phyloP scores from a whole-genome alignment of 345 rosid species.

The Balakata baccata region DNA sequence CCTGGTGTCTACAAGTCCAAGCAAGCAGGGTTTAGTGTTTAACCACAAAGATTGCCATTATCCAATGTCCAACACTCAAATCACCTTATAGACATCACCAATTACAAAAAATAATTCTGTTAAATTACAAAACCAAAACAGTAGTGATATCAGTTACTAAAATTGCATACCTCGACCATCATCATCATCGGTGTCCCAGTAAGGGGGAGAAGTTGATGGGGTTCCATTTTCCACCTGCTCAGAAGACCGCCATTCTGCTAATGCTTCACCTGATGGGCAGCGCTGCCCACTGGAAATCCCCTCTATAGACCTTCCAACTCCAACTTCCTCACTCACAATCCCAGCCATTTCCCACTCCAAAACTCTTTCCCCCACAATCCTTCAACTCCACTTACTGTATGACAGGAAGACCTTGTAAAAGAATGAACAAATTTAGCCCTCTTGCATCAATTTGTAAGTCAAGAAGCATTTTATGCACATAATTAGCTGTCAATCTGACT shows the following conservation, averaged over 20 bases:
- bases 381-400: constrained; percentile 28
- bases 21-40: neutral
- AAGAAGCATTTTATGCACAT: neutral
- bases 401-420: neutral
- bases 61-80: neutral
- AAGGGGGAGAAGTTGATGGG: constrained; percentile 82
- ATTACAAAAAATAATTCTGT: neutral
- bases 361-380: constrained; percentile 35
- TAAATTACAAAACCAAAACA: neutral
- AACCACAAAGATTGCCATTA: neutral
- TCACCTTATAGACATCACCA: neutral
- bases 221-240: constrained; percentile 89
- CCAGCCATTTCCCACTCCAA: constrained; percentile 62
- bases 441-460: neutral
- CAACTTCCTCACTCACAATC: constrained; percentile 57
- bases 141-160: neutral
- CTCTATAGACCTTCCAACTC: constrained; percentile 65
- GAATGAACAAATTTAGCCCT: neutral
- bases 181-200: constrained; percentile 84
- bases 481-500: neutral
- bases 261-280: constrained; percentile 71
- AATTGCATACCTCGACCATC: constrained; percentile 56
- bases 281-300: constrained; percentile 54
- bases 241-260: constrained; percentile 90
- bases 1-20: neutral